Conservation (phyloP, 2,329 filamentous ascomycete species). For the Fusarium sp. region DNA sequence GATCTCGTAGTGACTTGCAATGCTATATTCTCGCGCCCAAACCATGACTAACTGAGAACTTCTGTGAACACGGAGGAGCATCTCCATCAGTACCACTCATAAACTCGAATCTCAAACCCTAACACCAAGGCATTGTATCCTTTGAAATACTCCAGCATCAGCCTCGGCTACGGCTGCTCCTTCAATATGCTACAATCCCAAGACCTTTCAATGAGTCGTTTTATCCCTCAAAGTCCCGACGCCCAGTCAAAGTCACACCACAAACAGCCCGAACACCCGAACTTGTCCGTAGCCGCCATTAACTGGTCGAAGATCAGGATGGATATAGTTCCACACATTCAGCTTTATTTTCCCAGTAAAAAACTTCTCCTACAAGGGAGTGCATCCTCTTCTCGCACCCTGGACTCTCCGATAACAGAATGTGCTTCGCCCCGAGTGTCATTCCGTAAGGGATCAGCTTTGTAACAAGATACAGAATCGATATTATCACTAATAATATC, state of each 20-base stretch:
- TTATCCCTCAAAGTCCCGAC: conserved; percentile 32
- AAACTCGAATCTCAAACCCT: background rate
- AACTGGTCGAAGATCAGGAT: background rate
- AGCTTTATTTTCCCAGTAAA: conserved; percentile 6
- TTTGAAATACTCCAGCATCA: background rate
- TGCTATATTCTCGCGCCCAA: background rate
- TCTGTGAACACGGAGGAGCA: background rate
- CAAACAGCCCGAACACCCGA: conserved; percentile 36
- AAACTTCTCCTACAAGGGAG: conserved; percentile 13
- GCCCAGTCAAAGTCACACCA: conserved; percentile 37
- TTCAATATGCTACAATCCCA: conserved; percentile 1
- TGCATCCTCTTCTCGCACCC: conserved; percentile 29
- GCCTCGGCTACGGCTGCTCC: background rate
- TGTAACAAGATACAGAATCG: conserved; percentile 19
- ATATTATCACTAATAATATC: background rate
- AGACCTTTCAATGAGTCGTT: conserved; percentile 1
- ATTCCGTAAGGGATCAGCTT: conserved; percentile 21
- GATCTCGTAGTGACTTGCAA: too few relatives aligned
- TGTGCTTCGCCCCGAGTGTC: conserved; percentile 7
- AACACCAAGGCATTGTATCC: background rate
- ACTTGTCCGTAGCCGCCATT: conserved; percentile 24
- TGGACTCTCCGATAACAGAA: conserved; percentile 21
- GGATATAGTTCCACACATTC: background rate
- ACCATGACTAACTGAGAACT: background rate
- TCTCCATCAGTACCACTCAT: conserved; percentile 1